Evolutionary conservation across 768 basidiomycete species (phyloP), one percentile per base, ranked within the genome.

Genomic region (Pleurotus cornucopiae): DNA sequence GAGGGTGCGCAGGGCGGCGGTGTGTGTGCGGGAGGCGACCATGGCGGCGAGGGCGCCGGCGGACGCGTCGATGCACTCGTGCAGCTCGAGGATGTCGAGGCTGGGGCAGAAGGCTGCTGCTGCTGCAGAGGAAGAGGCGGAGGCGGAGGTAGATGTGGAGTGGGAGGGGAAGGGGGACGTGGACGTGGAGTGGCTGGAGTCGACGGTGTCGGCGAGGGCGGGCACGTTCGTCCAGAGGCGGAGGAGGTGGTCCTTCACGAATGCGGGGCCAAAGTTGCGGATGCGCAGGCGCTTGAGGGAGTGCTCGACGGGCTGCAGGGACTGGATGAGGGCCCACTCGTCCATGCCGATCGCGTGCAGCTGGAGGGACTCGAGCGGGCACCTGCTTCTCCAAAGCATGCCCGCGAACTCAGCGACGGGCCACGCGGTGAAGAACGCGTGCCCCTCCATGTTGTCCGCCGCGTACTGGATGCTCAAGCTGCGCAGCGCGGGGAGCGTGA

Each of bases 1-100:
- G 34, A 60, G 66, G 56, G 60, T 57, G 18, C 37, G 25, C 43
- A 43, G 16, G 12, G 51, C 3, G 53, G 57, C 41, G 55, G 48
- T 30, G 39, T 60, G 66, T 55, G 60, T 57, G 16, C 47, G 26
- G 47, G 46, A 23, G 13, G 52, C 5, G 54, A 60, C 34, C 68
- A 43, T 65, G 72, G 37, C 20, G 20, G 39, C 51, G 11, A 52
- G 51, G 14, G 20, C 39, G 18, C 51, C 51, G 9, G 26, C 30
- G 6, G 51, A 39, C 12, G 38, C 51, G 21, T 21, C 51, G 38
- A 52, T 20, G 23, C 51, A 52, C 12, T 52, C 51, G 38, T 52
- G 37, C 16, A 52, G 37, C 14, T 52, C 51, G 12, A 52, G 38
- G 12, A 16, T 20, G 13, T 52, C 51, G n/a, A 52, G 51, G 18